phyloP scores from a whole-genome alignment of 2,329 filamentous ascomycete genomes.

The Exophiala sideris region DNA sequence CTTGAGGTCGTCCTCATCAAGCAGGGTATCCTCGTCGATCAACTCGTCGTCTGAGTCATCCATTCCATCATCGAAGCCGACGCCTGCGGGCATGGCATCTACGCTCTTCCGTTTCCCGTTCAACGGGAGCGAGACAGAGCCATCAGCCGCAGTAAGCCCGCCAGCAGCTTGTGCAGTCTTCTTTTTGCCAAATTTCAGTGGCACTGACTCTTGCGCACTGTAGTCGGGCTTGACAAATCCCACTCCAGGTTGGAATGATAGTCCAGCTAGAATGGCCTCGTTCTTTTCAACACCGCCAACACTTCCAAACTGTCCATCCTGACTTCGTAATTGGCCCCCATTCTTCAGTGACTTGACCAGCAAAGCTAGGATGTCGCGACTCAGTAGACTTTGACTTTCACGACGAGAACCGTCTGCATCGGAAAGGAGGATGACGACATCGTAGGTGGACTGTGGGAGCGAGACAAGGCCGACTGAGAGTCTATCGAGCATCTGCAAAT shows the following conservation, averaged over 20 bases:
- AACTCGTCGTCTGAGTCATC: constrained; percentile 71
- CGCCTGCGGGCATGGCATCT: constrained; percentile 50
- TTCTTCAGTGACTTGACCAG: constrained; percentile 69
- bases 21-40: constrained; percentile 84
- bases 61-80: constrained; percentile 66
- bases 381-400: constrained; percentile 64
- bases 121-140: constrained; percentile 24
- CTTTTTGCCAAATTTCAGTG: constrained; percentile 65
- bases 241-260: constrained; percentile 58
- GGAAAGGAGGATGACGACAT: constrained; percentile 77
- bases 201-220: constrained; percentile 55
- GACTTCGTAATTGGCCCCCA: constrained; percentile 65
- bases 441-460: constrained; percentile 74
- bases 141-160: constrained; percentile 14
- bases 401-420: constrained; percentile 67
- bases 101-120: constrained; percentile 44
- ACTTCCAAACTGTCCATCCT: constrained; percentile 60
- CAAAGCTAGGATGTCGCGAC: constrained; percentile 63
- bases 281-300: constrained; percentile 52
- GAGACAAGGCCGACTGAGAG: constrained; percentile 76
- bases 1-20: constrained; percentile 80
- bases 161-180: constrained; percentile 34
- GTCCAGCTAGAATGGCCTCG: constrained; percentile 81
- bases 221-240: constrained; percentile 73
- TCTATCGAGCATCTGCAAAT: constrained; percentile 97